These are phyloP conservation scores for Nannochloropsis salina DNA, from an alignment of 108 stramenopile species.

Conservation along the genomic window DNA sequence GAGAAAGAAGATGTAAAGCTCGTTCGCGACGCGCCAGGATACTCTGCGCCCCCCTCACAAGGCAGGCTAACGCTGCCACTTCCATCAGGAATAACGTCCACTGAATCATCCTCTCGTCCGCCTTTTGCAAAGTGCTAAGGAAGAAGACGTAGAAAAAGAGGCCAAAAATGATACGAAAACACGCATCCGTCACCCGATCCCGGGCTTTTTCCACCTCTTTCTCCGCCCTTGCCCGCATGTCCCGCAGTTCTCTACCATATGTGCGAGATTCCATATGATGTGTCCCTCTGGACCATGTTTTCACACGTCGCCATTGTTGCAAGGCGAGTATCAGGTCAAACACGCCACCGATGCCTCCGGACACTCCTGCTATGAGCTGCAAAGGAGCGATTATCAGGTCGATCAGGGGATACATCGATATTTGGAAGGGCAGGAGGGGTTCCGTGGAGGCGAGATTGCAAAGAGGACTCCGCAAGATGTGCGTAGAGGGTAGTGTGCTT, in stretches of 20 bases:
- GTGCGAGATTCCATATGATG: not conserved
- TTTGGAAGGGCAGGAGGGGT: not conserved
- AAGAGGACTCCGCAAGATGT: not conserved
- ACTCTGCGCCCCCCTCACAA: not conserved
- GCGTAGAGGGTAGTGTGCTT: not conserved
- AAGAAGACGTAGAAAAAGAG: not conserved
- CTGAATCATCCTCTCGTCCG: not conserved
- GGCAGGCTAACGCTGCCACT: not conserved
- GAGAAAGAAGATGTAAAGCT: not conserved
- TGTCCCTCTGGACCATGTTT: not conserved
- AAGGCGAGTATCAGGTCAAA: not conserved
- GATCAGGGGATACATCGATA: not conserved
- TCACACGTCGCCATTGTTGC: not conserved
- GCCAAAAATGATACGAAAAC: not conserved
- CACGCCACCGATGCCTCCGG: not conserved
- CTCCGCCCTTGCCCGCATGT: not conserved
- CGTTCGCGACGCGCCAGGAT: not conserved
- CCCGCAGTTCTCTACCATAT: not conserved
- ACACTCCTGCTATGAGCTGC: not conserved
- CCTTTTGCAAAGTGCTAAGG: not conserved
- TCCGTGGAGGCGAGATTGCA: not conserved
- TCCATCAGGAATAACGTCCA: not conserved
- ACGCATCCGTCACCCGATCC: not conserved
- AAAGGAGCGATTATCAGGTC: constrained; percentile 17
- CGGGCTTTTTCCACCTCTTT: not conserved